Percentiles rank a stretch among this genome's conserved stretches.
Evolutionary conservation across 73 alveolate genomes (phyloP).

Genomic region (Symbiodinium pilosum): DNA sequence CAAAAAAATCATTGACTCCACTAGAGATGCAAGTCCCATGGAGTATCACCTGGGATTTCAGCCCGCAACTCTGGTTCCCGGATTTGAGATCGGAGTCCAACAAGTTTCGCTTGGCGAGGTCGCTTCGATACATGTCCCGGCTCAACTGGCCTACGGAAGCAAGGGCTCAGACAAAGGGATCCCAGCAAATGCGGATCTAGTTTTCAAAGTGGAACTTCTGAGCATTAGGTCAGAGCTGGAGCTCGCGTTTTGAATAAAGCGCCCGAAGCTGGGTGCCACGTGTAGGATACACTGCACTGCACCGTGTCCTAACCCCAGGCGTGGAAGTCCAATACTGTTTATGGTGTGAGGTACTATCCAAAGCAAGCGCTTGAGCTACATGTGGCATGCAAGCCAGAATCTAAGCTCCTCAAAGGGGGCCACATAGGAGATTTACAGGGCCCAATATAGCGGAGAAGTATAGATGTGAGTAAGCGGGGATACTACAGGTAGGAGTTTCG

Average conservation of each 20-base stretch:
- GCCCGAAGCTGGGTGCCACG: too few relatives aligned
- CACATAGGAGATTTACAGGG: too few relatives aligned
- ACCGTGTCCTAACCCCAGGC: too few relatives aligned
- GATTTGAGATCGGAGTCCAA: slow-evolving; percentile 25
- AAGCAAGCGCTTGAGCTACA: too few relatives aligned
- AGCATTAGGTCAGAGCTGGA: slow-evolving; percentile 52
- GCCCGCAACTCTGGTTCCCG: not conserved
- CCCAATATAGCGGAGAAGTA: too few relatives aligned
- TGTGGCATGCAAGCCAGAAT: too few relatives aligned
- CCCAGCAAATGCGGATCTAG: slow-evolving; percentile 69
- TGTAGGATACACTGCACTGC: too few relatives aligned
- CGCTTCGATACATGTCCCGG: slow-evolving; percentile 39
- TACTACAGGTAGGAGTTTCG: too few relatives aligned
- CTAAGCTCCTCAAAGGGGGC: too few relatives aligned
- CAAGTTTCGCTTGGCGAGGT: slow-evolving; percentile 42
- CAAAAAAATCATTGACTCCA: not conserved
- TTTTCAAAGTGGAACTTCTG: slow-evolving; percentile 53
- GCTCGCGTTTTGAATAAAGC: slow-evolving; percentile 11
- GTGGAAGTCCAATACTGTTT: too few relatives aligned
- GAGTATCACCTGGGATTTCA: slow-evolving; percentile 45
- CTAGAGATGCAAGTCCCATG: not conserved
- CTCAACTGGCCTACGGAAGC: slow-evolving; percentile 44
- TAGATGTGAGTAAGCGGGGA: too few relatives aligned
- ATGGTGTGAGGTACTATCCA: too few relatives aligned
- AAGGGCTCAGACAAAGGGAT: not conserved